Percentiles rank a stretch among this genome's conserved stretches.
Conservation (phyloP, 179 eudicot species). For the Actinidia chinensis region DNA sequence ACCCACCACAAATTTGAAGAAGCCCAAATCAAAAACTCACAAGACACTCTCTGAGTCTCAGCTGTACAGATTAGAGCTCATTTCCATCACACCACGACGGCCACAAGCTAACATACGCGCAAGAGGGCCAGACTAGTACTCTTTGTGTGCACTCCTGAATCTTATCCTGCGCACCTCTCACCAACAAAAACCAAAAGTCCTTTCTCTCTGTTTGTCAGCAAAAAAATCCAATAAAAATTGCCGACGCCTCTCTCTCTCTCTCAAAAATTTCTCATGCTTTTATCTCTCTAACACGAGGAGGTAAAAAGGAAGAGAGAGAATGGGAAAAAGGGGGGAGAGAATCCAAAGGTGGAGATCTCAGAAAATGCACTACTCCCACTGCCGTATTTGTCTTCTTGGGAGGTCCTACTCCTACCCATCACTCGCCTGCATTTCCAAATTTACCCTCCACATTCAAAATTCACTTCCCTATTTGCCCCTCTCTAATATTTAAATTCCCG, state of each 20-base stretch:
- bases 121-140: not conserved
- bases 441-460: slow-evolving; percentile 17
- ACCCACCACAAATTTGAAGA: not conserved
- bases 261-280: not conserved
- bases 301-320: slow-evolving; percentile 7
- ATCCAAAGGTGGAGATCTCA: not conserved
- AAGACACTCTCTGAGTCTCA: not conserved
- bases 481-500: too few species aligned
- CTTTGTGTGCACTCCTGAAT: not conserved
- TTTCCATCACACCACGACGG: not conserved
- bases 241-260: not conserved
- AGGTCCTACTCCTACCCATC: slow-evolving; percentile 2
- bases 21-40: not conserved
- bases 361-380: not conserved
- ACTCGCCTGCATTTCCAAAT: slow-evolving; percentile 3
- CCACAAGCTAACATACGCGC: not conserved
- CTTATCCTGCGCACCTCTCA: slow-evolving; percentile 36
- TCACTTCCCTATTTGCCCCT: not conserved
- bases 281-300: slow-evolving; percentile 9
- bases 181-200: slow-evolving; percentile 8
- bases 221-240: slow-evolving; percentile 13
- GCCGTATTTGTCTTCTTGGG: slow-evolving; percentile 16
- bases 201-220: not conserved
- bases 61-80: slow-evolving; percentile 1
- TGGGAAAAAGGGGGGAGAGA: slow-evolving; percentile 10